These are phyloP conservation scores for Atalantia buxifolia DNA, from an alignment of 345 rosid genomes.

Conservation along the genomic window DNA sequence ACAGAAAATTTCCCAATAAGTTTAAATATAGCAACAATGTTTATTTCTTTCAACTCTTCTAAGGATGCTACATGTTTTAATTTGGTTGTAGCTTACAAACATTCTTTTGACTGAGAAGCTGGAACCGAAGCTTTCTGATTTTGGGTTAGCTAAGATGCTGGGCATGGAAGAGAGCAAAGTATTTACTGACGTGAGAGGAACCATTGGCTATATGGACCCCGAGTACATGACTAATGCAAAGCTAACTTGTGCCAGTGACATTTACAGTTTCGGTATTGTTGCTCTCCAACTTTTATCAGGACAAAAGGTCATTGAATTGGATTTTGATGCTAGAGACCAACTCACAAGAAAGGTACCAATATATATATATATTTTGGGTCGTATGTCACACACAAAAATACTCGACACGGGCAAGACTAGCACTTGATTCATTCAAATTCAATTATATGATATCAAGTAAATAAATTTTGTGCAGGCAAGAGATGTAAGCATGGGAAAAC, in stretches of 20 bases:
- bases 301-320: conserved; percentile 55
- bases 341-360: conserved; percentile 56
- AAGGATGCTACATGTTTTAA: not conserved
- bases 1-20: not conserved
- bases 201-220: conserved; percentile 73
- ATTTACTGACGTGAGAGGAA: conserved; percentile 75
- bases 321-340: conserved; percentile 61
- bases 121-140: conserved; percentile 64
- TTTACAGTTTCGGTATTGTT: conserved; percentile 69
- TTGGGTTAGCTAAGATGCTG: conserved; percentile 62
- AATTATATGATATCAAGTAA: no score
- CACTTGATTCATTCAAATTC: no score
- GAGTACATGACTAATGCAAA: conserved; percentile 70
- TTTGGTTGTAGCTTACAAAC: conserved; percentile 51
- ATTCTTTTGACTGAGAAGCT: conserved; percentile 56
- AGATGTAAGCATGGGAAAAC: conserved; percentile 42
- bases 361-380: no score
- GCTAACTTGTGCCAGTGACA: conserved; percentile 62
- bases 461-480: conserved; percentile 33
- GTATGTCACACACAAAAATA: no score
- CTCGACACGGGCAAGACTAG: no score
- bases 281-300: conserved; percentile 62
- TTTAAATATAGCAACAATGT: no score
- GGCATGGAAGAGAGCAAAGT: conserved; percentile 74
- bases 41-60: not conserved